Evolutionary conservation across 2,329 filamentous ascomycete species (phyloP), one percentile per base, ranked within the genome.

Genomic region (Ascochyta rabiei): DNA sequence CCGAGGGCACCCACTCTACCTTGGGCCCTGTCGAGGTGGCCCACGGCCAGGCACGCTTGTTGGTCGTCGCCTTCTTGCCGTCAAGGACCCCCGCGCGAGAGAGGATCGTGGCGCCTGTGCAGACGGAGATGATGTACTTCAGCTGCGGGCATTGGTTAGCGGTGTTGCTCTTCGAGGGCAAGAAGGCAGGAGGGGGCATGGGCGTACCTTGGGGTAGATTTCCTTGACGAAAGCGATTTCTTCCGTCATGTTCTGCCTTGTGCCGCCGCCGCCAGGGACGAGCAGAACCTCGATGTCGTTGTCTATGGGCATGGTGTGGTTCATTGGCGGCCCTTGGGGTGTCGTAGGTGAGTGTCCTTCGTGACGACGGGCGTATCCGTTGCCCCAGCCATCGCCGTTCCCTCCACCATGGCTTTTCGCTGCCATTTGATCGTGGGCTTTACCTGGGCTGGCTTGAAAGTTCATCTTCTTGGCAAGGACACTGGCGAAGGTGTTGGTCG

Each of bases 191-290:
- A 80, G 70, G n/a, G 23, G 16, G 18, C 16, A 3, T 8, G 47
- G 21, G 15, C 23, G 28, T 55, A 87, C 72, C 38, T 70, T 71
- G 0, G 84, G 82, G 60, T 79, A 84, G 7, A 74, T 70, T 0
- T 72, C 68, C 19, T 72, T 68, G 35, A 86, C 75, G 47, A 82
- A 87, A 0, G 77, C 74, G 9, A 83, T 74, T 2, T 80, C 75
- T 5, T 72, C 66, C 0, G 60, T 61, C 54, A 68, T 53, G 2
- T 72, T 61, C 13, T 61, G 61, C 24, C 76, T 52, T 26, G 71
- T 79, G 1, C 86, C 87, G 0, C 73, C 57, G 0, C 87, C 87
- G 2, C 88, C 87, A 0, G 87, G 88, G 10, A 90, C 76, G 23
- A 90, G 71, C 13, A 90, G 78, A 5, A 89, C 83, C 41, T 89